phyloP scores from a whole-genome alignment of 2,329 filamentous ascomycete genomes.

The Arthrobotrys conoides region DNA sequence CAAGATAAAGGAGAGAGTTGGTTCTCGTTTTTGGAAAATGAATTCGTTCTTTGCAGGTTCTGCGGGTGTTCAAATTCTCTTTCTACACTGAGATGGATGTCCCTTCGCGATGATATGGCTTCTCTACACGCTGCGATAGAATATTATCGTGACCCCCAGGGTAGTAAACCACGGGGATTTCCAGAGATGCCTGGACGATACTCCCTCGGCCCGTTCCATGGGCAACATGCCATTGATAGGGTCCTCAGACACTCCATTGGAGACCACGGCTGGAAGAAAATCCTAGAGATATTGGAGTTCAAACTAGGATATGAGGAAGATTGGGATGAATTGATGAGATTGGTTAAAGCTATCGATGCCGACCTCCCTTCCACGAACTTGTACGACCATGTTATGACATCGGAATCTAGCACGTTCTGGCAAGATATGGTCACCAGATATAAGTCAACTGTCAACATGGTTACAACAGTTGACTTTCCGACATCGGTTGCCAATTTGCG shows the following conservation, averaged over 20 bases:
- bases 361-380: constrained; percentile 48
- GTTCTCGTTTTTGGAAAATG: constrained; percentile 49
- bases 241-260: constrained; percentile 41
- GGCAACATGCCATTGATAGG: constrained; percentile 35
- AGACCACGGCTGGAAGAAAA: constrained; percentile 19
- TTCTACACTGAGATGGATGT: constrained; percentile 50
- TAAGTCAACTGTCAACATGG: constrained; percentile 36
- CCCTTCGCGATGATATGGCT: constrained; percentile 47
- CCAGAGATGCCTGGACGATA: constrained; percentile 45
- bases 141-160: constrained; percentile 37
- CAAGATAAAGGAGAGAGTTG: constrained; percentile 51
- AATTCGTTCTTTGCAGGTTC: constrained; percentile 43
- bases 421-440: constrained; percentile 37
- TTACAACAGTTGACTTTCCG: constrained; percentile 45
- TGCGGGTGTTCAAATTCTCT: constrained; percentile 48
- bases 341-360: constrained; percentile 28
- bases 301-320: constrained; percentile 37
- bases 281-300: constrained; percentile 23
- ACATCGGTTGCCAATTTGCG: constrained; percentile 45
- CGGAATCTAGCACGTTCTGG: constrained; percentile 35
- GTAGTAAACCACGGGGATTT: constrained; percentile 10
- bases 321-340: constrained; percentile 32
- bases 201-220: constrained; percentile 34
- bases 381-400: constrained; percentile 24
- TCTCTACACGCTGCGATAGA: constrained; percentile 28